Evolutionary conservation across 1,284 basidiomycete species (phyloP).

Genomic region (Takashimella tepidaria): DNA sequence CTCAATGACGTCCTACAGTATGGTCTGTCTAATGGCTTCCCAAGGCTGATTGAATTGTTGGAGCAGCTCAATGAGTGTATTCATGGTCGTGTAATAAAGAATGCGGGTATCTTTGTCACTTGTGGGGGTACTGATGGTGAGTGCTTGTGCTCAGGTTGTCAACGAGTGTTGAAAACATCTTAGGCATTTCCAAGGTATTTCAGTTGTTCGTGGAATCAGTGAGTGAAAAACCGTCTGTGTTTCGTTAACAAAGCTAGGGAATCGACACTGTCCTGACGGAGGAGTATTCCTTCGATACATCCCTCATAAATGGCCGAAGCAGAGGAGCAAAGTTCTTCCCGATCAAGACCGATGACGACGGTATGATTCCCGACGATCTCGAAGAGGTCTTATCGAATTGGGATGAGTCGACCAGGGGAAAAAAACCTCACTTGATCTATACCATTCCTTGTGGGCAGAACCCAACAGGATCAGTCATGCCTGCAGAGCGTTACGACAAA

Average conservation of each 20-base stretch:
- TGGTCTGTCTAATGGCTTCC: conserved; percentile 47
- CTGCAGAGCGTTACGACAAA: conserved; percentile 45
- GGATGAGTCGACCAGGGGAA: conserved; percentile 45
- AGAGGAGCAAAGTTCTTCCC: conserved; percentile 51
- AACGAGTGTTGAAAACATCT: neutral
- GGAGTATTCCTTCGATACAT: conserved; percentile 51
- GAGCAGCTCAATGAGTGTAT: conserved; percentile 46
- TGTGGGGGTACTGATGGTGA: neutral
- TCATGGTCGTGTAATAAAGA: conserved; percentile 25
- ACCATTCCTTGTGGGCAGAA: conserved; percentile 52
- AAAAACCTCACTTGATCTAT: conserved; percentile 51
- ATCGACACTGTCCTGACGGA: conserved; percentile 47
- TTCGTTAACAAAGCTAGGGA: neutral
- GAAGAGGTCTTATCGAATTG: conserved; percentile 48
- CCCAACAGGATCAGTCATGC: conserved; percentile 51
- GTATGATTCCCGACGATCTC: conserved; percentile 50
- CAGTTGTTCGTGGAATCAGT: conserved; percentile 47
- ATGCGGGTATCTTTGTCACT: neutral
- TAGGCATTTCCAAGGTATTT: conserved; percentile 48
- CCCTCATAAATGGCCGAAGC: conserved; percentile 49
- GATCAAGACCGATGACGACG: conserved; percentile 50
- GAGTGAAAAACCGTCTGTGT: neutral
- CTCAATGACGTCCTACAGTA: conserved; percentile 49
- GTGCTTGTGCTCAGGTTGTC: neutral
- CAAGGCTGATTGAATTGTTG: conserved; percentile 44